phyloP scores from a whole-genome alignment of 768 basidiomycete species.

The Coprinopsis marcescibilis region DNA sequence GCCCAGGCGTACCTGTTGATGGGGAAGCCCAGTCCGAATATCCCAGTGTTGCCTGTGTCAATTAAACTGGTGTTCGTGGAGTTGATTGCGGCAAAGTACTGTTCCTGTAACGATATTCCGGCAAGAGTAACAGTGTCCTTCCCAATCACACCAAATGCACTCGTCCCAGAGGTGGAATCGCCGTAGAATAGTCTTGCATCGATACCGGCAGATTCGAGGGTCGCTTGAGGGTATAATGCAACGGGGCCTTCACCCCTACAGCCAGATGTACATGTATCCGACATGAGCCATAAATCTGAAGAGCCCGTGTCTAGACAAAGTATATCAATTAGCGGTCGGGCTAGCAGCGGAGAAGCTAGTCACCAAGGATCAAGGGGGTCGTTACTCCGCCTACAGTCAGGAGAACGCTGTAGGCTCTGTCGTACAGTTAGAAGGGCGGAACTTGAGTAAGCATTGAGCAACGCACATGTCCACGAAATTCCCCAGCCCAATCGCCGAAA shows the following conservation, averaged over 20 bases:
- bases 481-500: slow-evolving; percentile 48
- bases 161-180: slow-evolving; percentile 66
- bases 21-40: slow-evolving; percentile 74
- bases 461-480: slow-evolving; percentile 60
- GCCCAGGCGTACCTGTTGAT: slow-evolving; percentile 46
- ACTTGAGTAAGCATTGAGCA: background rate
- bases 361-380: slow-evolving; percentile 59
- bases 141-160: slow-evolving; percentile 60
- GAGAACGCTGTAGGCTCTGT: slow-evolving; percentile 60
- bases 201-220: slow-evolving; percentile 42
- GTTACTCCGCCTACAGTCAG: slow-evolving; percentile 48
- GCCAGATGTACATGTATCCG: slow-evolving; percentile 46
- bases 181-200: slow-evolving; percentile 56
- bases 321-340: background rate
- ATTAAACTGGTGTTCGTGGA: slow-evolving; percentile 61
- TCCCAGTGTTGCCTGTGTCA: slow-evolving; percentile 54
- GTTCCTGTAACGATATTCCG: slow-evolving; percentile 40
- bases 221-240: slow-evolving; percentile 45
- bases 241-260: slow-evolving; percentile 24
- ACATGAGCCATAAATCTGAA: slow-evolving; percentile 71
- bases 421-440: background rate
- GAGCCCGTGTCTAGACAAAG: slow-evolving; percentile 63
- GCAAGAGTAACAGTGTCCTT: slow-evolving; percentile 52
- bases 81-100: slow-evolving; percentile 63
- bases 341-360: slow-evolving; percentile 9